Base-by-base conservation (phyloP, 345 rosid genomes). In the Aurinia saxatilis region DNA sequence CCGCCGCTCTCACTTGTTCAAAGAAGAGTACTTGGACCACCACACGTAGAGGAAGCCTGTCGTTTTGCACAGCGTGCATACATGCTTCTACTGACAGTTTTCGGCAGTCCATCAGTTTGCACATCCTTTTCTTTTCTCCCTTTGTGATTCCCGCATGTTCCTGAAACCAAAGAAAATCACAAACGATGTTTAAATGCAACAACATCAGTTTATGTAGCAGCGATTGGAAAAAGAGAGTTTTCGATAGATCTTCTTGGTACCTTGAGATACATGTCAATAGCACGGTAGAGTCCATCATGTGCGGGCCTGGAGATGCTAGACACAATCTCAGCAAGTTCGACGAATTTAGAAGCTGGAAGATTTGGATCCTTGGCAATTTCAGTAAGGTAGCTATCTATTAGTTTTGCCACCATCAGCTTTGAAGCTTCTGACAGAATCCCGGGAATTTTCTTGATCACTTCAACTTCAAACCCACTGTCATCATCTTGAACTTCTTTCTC, bases 101-200 rank as follows among this genome's bases (percentile, higher is more conserved):
- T 76, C 84, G 69, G 75, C 97, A 90, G 70, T 90, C 95, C 97
- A 90, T 90, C 58, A 90, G 57, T 54, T 79, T 87, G 81, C 97
- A 90, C 71, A 87, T 81, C 65, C 74, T 80, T 80, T 83, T 90
- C 76, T 90, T 84, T 55, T 90, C 97, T 19, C 81, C 68, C 79
- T 90, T 90, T 78, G 80, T 80, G 62, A 90, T 83, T 14, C 78
- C 82, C 1, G 75, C 81, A 64, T 90, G 97, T 57, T 80, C 95
- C 97, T 90, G 36, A 34, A 29, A 47, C 41, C 2, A 27, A 27
- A 27, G 30, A 3, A 18, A 30, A 19, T 23, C 10, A 37, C 58
- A 55, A 21, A 18, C 0, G 0, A 10, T 36, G 37, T 23, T 33
- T 51, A 6, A 14, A 15, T 16, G 14, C n/a, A n/a, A n/a, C n/a